Evolutionary conservation across 257 asterid species (phyloP).

Genomic region (Solanum appendiculatum): DNA sequence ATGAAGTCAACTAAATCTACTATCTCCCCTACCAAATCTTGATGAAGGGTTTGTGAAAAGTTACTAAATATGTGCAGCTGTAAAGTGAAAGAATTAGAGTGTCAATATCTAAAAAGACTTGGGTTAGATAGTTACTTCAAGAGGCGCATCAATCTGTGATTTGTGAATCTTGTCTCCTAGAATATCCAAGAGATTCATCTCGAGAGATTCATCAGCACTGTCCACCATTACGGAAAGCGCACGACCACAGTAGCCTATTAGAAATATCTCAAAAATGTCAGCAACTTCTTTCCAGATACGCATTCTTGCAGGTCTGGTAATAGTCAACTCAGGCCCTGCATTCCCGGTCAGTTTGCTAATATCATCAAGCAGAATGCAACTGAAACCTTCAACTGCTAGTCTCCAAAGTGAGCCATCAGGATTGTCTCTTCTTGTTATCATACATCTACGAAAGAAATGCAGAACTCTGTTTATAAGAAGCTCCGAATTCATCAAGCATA

Average conservation of each 20-base stretch:
- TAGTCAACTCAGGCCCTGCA: slow-evolving; percentile 20
- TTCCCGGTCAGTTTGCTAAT: slow-evolving; percentile 29
- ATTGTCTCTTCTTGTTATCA: slow-evolving; percentile 92
- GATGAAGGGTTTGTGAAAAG: not conserved
- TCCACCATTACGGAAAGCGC: slow-evolving; percentile 53
- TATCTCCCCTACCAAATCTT: not conserved
- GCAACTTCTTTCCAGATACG: slow-evolving; percentile 95
- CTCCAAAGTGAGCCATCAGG: slow-evolving; percentile 97
- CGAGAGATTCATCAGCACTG: slow-evolving; percentile 71
- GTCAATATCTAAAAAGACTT: slow-evolving; percentile 1
- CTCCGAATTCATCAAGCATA: not conserved
- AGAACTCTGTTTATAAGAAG: slow-evolving; percentile 1
- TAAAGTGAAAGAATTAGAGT: slow-evolving; percentile 5
- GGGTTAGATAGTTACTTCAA: slow-evolving; percentile 49
- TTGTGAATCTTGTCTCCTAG: slow-evolving; percentile 74
- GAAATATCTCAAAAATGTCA: slow-evolving; percentile 78
- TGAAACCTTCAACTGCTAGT: slow-evolving; percentile 84
- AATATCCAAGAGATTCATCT: slow-evolving; percentile 68
- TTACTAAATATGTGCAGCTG: not conserved
- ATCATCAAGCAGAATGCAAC: slow-evolving; percentile 54
- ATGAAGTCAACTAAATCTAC: not conserved
- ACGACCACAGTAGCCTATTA: slow-evolving; percentile 95
- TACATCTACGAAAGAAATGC: slow-evolving; percentile 49
- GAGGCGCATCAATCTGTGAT: slow-evolving; percentile 61
- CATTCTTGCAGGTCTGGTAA: slow-evolving; percentile 47